These are phyloP conservation scores for Globisporangium camurandrum DNA, from an alignment of 352 stramenopile species.

Conservation along the genomic window DNA sequence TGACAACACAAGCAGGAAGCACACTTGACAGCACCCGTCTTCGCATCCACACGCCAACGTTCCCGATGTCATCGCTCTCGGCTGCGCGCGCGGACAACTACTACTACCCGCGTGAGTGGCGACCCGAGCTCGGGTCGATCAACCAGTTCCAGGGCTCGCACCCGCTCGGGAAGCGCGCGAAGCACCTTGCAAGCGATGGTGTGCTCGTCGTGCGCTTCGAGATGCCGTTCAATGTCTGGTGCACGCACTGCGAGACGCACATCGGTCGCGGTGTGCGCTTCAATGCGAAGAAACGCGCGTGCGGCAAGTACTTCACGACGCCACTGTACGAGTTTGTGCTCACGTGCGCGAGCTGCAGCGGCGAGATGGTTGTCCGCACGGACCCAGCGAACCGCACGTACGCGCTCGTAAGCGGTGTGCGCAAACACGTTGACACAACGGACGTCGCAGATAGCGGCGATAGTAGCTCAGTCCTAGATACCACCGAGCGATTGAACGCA, in stretches of 20 bases:
- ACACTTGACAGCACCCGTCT: too few species aligned
- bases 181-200: constrained; percentile 81
- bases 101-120: constrained; percentile 94
- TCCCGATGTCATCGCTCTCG: constrained; percentile 96
- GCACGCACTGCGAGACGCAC: constrained; percentile 53
- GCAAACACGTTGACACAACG: constrained; percentile 70
- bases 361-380: constrained; percentile 91
- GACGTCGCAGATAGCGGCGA: constrained; percentile 14
- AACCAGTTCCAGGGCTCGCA: constrained; percentile 78
- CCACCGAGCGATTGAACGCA: constrained; percentile 54
- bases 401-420: constrained; percentile 83
- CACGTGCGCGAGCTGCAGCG: constrained; percentile 86
- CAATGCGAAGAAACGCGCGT: constrained; percentile 93
- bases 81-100: constrained; percentile 97
- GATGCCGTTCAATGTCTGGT: constrained; percentile 96
- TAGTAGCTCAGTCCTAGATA: constrained; percentile 12
- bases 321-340: constrained; percentile 94
- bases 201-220: constrained; percentile 96
- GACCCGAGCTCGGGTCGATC: constrained; percentile 79
- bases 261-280: constrained; percentile 90
- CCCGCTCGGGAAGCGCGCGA: constrained; percentile 63
- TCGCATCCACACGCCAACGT: too few species aligned
- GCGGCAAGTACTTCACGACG: constrained; percentile 89
- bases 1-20: background rate
- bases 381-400: constrained; percentile 91